Conservation (phyloP, 2,329 filamentous ascomycete genomes). For the Juglanconis oblonga region DNA sequence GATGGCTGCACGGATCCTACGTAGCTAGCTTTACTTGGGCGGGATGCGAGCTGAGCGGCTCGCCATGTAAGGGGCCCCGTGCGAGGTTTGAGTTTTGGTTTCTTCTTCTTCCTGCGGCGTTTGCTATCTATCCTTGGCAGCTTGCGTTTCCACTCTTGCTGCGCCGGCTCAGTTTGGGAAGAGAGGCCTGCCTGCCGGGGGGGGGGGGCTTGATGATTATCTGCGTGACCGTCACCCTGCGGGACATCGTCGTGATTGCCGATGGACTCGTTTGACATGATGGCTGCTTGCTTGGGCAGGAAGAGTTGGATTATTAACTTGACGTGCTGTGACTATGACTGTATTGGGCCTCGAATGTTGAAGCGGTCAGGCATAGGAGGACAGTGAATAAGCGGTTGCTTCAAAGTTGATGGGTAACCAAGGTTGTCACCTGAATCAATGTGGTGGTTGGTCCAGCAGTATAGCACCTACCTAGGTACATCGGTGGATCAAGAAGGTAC, state of each 20-base stretch:
- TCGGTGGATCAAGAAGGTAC: too few species aligned
- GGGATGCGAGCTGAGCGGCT: background rate
- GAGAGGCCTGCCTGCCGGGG: background rate
- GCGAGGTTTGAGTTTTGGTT: background rate
- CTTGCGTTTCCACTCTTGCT: background rate
- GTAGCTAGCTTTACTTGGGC: background rate
- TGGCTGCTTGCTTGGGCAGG: background rate
- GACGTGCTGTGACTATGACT: background rate
- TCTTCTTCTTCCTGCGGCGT: background rate
- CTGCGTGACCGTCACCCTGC: background rate
- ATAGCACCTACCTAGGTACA: too few species aligned
- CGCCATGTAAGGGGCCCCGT: background rate
- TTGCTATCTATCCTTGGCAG: background rate
- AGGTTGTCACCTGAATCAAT: background rate
- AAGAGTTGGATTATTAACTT: background rate
- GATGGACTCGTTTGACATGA: background rate
- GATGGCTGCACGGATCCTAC: background rate
- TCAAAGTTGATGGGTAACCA: background rate
- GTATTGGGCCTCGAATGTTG: background rate
- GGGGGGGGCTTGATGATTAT: background rate
- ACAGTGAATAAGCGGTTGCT: background rate
- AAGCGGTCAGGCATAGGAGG: background rate
- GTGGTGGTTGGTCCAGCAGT: background rate
- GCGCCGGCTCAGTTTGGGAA: background rate
- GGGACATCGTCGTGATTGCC: background rate